These are phyloP conservation scores for Cucumis hystrix DNA, from an alignment of 306 rosid species.

Conservation along the genomic window DNA sequence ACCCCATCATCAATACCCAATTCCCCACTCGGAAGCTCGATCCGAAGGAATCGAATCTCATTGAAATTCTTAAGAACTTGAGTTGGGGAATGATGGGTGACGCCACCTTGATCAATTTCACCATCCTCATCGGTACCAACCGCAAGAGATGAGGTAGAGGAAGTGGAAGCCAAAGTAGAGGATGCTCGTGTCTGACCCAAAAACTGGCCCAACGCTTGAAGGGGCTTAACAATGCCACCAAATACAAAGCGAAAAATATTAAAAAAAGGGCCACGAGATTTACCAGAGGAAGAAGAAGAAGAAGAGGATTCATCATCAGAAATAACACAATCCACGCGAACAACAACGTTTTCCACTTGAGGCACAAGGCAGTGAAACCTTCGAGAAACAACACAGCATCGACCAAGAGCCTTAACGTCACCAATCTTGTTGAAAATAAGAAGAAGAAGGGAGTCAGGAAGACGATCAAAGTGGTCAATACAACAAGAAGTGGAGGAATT, in stretches of 20 bases:
- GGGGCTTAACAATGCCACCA: slow-evolving; percentile 75
- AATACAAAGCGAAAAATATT: slow-evolving; percentile 53
- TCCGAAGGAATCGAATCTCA: slow-evolving; percentile 81
- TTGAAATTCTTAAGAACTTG: slow-evolving; percentile 85
- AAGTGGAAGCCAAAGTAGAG: slow-evolving; percentile 3
- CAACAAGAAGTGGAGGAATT: background rate
- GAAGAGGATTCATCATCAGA: slow-evolving; percentile 68
- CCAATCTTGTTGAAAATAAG: slow-evolving; percentile 90
- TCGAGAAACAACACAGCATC: slow-evolving; percentile 91
- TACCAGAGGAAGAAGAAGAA: slow-evolving; percentile 44
- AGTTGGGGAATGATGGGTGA: slow-evolving; percentile 93
- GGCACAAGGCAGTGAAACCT: slow-evolving; percentile 74
- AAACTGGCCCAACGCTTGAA: slow-evolving; percentile 70
- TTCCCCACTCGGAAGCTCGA: slow-evolving; percentile 95
- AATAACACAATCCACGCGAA: slow-evolving; percentile 95
- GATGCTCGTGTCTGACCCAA: slow-evolving; percentile 43
- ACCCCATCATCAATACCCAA: slow-evolving; percentile 95
- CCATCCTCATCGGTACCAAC: slow-evolving; percentile 43
- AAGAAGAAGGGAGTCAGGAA: slow-evolving; percentile 85
- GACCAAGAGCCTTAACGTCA: slow-evolving; percentile 86
- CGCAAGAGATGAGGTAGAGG: slow-evolving; percentile 32
- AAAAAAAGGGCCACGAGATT: slow-evolving; percentile 65
- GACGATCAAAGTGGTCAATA: slow-evolving; percentile 68
- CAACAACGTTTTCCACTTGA: slow-evolving; percentile 88
- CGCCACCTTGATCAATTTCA: slow-evolving; percentile 49